A percentile compares a stretch with the other conserved stretches of the same genome.
These are phyloP conservation scores for Epichloe uncinata DNA, from an alignment of 2,329 filamentous ascomycete genomes.

Conservation along the genomic window DNA sequence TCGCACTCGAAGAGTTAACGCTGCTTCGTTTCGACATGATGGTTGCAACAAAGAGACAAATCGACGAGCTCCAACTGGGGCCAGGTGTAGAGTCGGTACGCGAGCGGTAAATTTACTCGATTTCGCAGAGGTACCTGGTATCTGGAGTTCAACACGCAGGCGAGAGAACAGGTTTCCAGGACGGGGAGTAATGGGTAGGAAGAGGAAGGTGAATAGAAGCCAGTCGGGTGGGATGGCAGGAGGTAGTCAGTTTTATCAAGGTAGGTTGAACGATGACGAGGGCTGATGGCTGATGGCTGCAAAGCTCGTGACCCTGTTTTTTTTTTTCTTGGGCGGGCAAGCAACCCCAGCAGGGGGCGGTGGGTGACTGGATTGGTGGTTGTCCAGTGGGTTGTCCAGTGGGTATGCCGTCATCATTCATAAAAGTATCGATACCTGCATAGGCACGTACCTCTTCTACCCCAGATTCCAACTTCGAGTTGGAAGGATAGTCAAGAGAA, in stretches of 20 bases:
- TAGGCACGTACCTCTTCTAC: no score
- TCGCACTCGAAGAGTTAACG: constrained; percentile 18
- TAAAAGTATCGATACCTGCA: no score
- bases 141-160: background rate
- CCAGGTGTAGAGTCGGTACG: background rate
- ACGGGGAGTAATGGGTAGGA: constrained; percentile 19
- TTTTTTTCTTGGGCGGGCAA: background rate
- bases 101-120: background rate
- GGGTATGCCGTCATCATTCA: no score
- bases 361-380: no score
- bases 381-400: no score
- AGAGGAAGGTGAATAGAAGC: background rate
- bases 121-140: background rate
- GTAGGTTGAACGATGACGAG: constrained; percentile 2
- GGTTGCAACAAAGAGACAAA: constrained; percentile 8
- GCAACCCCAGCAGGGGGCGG: background rate
- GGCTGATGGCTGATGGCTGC: background rate
- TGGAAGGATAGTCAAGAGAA: no score
- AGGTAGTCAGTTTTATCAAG: background rate
- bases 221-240: background rate
- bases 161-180: background rate
- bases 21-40: constrained; percentile 51
- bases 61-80: background rate
- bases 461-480: no score
- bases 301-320: background rate